Conservation (phyloP, 23 red algal genomes). For the Agarophyton chilense region DNA sequence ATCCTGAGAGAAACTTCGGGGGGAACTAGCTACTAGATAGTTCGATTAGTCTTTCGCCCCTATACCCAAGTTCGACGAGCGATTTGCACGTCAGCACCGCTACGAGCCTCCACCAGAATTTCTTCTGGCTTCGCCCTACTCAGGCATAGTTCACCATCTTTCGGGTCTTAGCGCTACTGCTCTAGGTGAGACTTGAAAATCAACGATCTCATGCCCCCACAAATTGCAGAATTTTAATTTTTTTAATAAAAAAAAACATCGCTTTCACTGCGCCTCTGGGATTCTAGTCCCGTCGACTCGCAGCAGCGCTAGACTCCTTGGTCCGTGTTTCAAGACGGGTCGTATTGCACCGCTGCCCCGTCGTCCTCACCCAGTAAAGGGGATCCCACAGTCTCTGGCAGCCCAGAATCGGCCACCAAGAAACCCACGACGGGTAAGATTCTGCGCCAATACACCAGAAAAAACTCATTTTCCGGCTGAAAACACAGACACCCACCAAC, state of each 20-base stretch:
- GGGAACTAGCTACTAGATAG: constrained; percentile 94
- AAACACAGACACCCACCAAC: no score
- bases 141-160: constrained; percentile 92
- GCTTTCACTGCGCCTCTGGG: constrained; percentile 21
- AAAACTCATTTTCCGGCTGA: no score
- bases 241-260: constrained; percentile 12
- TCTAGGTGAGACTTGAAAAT: constrained; percentile 23
- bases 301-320: constrained; percentile 35
- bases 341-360: constrained; percentile 20
- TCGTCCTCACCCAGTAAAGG: no score
- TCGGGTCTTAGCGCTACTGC: constrained; percentile 79
- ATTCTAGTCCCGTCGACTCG: constrained; percentile 9
- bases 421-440: no score
- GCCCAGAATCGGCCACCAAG: no score
- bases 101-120: constrained; percentile 69
- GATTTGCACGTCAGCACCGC: constrained; percentile 98
- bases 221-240: constrained; percentile 10
- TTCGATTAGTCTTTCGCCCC: constrained; percentile 97
- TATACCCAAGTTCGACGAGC: constrained; percentile 96
- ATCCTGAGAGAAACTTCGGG: constrained; percentile 94
- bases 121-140: constrained; percentile 83
- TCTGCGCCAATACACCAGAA: no score
- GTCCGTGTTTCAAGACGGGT: constrained; percentile 40
- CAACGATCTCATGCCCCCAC: constrained; percentile 24
- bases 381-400: no score